Evolutionary conservation across 73 alveolate genomes (phyloP), one percentile per base, ranked within the genome.

Genomic region (Paramecium sexaurelia): DNA sequence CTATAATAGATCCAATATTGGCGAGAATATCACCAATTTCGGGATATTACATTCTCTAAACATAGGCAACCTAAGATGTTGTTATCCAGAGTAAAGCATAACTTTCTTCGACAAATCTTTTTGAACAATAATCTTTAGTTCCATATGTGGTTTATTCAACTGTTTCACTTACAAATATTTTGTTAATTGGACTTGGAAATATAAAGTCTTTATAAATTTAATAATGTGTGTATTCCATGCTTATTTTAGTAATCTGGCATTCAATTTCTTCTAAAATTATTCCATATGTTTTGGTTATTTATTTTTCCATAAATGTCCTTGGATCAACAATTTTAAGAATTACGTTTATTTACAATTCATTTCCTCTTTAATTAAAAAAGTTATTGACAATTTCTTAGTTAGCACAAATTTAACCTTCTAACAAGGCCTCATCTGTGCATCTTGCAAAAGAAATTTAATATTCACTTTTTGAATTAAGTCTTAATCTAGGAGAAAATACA

Each of bases 1-100:
- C 83, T 15, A 66, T 27, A 66, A 66, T 32, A 29, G 83, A 66
- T 15, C 83, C 83, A 13, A 66, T 66, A 66, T 26, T 29, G n/a
- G 83, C 83, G 2, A 66, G 39, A 11, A 66, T 66, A 15, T 66
- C 83, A 10, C 83, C 83, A 29, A 66, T 66, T 66, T 66, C 43
- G 13, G 83, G 83, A 4, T 29, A 66, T 29, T 29, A 29, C 37
- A 66, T 66, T 66, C 83, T 66, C 9, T 66, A 22, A 8, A 51
- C 67, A 51, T 51, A 51, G 1, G 67, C 67, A 17, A 51, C 67
- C 17, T 51, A 17, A n/a, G 67, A 51, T 51, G 67, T 51, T n/a
- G 67, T 51, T 17, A 51, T 51, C 67, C 67, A 51, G 15, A 51
- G 17, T 51, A 51, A 51, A n/a, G 67, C 67, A 51, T 51, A 51